These are phyloP conservation scores for Magnaporthiopsis poae DNA, from an alignment of 2,329 filamentous ascomycete species.

Conservation along the genomic window DNA sequence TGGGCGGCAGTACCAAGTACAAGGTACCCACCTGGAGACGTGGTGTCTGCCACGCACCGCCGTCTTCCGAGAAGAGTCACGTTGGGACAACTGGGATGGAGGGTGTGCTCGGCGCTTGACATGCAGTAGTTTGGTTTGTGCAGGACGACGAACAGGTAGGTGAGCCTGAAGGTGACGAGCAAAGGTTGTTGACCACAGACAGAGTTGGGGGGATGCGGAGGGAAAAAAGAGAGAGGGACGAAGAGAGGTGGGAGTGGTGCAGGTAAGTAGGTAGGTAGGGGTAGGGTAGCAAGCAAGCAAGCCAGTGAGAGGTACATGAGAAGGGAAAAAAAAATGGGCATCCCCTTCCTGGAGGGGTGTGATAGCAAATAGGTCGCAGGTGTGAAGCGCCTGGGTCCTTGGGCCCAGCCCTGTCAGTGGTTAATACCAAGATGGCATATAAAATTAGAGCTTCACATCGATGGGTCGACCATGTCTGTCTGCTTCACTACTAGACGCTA, in stretches of 20 bases:
- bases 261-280: background rate
- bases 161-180: slow-evolving; percentile 5
- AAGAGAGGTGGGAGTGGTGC: slow-evolving; percentile 7
- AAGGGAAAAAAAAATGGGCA: background rate
- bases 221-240: background rate
- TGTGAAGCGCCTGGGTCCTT: slow-evolving; percentile 31
- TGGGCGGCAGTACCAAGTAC: slow-evolving; percentile 14
- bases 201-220: slow-evolving; percentile 8
- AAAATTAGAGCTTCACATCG: slow-evolving; percentile 33
- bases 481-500: slow-evolving; percentile 29
- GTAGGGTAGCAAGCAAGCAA: slow-evolving; percentile 6
- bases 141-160: slow-evolving; percentile 4
- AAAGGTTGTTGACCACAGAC: slow-evolving; percentile 1
- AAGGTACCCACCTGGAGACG: slow-evolving; percentile 17
- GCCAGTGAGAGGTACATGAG: slow-evolving; percentile 5
- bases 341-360: slow-evolving; percentile 17
- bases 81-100: slow-evolving; percentile 12
- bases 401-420: slow-evolving; percentile 33
- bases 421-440: slow-evolving; percentile 28
- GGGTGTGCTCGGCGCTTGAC: slow-evolving; percentile 27
- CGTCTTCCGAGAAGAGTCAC: background rate
- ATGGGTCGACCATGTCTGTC: slow-evolving; percentile 7
- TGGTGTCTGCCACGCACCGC: slow-evolving; percentile 6
- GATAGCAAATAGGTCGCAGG: slow-evolving; percentile 30
- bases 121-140: slow-evolving; percentile 19